These are phyloP conservation scores for Coemansia erecta DNA, from an alignment of 192 early-diverging fungal species.

Conservation along the genomic window DNA sequence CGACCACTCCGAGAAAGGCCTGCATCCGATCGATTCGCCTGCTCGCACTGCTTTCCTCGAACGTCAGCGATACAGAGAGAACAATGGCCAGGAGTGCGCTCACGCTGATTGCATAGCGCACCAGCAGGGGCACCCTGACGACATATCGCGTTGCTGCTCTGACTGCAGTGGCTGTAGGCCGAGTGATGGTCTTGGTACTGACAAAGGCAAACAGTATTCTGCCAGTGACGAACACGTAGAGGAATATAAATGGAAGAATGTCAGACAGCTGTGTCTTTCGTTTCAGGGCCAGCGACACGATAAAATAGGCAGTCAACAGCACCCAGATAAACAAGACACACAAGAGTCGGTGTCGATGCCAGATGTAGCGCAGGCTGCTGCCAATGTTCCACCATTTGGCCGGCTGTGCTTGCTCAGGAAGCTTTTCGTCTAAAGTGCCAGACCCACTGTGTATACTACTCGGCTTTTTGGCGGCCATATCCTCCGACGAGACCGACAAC, in stretches of 20 bases:
- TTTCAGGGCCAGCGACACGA: slow-evolving; percentile 59
- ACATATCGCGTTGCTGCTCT: slow-evolving; percentile 10
- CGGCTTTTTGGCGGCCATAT: too few species aligned
- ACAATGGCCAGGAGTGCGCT: slow-evolving; percentile 58
- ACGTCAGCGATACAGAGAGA: slow-evolving; percentile 42
- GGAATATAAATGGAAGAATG: slow-evolving; percentile 48
- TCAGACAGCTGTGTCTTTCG: slow-evolving; percentile 52
- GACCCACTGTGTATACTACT: too few species aligned
- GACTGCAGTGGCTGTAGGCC: background rate
- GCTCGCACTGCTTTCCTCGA: slow-evolving; percentile 38
- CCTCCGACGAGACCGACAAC: too few species aligned
- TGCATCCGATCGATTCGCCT: slow-evolving; percentile 72
- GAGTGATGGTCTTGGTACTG: slow-evolving; percentile 32
- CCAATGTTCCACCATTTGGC: background rate
- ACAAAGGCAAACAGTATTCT: slow-evolving; percentile 53
- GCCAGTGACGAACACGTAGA: slow-evolving; percentile 55
- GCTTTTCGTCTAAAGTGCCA: background rate
- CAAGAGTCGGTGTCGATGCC: slow-evolving; percentile 16
- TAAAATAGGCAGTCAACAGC: slow-evolving; percentile 60
- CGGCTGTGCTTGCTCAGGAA: background rate
- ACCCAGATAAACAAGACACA: slow-evolving; percentile 55
- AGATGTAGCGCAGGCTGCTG: slow-evolving; percentile 7
- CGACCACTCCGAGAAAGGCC: slow-evolving; percentile 66
- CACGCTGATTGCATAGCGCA: slow-evolving; percentile 55
- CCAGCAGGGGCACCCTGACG: slow-evolving; percentile 30